Evolutionary conservation across 768 basidiomycete genomes (phyloP), one percentile per base, ranked within the genome.

Genomic region (Leucocoprinus sp.): DNA sequence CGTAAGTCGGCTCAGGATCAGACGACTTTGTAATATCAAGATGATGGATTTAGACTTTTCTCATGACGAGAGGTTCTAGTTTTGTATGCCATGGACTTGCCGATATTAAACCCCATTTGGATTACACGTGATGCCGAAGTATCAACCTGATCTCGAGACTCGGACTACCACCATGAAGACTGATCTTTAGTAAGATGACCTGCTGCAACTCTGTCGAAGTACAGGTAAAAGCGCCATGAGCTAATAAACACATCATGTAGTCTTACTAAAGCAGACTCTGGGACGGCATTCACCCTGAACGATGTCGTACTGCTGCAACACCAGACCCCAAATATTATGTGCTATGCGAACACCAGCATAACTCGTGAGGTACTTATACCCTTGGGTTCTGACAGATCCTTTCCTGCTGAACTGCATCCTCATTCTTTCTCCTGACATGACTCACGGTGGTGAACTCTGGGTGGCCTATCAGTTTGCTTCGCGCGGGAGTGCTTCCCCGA

Each of bases 401-500:
- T 9, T 45, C 37, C 14, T 12, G 8, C 19, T 37, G 14, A 5
- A 12, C n/a, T 21, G 6, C 41, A 4, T 21, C 18, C 18, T 29
- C 18, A 19, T 18, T 28, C 8, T 23, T 17, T 38, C 34, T 8
- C 19, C 28, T n/a, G 28, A 5, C 15, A 45, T 45, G 44, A 45
- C 44, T 23, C 23, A 45, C 15, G 26, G 44, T 38, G 24, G 18
- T 45, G 71, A 72, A 52, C 62, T 74, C 55, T 73, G 70, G 70
- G 60, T 75, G 44, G 65, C 67, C 40, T 75, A 72, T 60, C 66
- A 71, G 52, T 66, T 72, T 51, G 61, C 60, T 28, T 75, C 71
- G 34, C 70, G 71, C 37, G 58, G 55, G 19, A 59, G 63, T 56
- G 64, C 63, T 51, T 64, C 69, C 8, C 55, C 57, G 14, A 71